Conservation (phyloP, 106 monocot species). For the Allium fistulosum region DNA sequence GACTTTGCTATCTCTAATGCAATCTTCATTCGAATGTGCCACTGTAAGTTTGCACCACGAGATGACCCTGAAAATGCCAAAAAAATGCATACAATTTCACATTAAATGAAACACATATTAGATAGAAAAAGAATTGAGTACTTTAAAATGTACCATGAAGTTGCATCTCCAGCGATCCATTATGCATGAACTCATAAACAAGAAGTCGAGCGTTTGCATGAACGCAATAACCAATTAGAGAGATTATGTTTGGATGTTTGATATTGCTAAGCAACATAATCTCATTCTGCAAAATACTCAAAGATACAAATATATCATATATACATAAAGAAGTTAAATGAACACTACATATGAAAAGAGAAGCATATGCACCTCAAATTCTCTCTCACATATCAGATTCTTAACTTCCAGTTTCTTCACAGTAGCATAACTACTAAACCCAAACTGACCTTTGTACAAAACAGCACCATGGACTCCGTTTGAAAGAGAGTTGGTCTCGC, state of each 20-base stretch:
- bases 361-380: background rate
- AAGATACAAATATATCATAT: background rate
- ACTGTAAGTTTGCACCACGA: conserved; percentile 56
- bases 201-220: conserved; percentile 54
- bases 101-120: background rate
- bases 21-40: conserved; percentile 95
- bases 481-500: conserved; percentile 49
- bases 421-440: conserved; percentile 41
- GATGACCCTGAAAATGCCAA: conserved; percentile 36
- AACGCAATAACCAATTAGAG: conserved; percentile 74
- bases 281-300: conserved; percentile 57
- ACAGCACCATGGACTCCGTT: conserved; percentile 51
- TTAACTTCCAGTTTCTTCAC: conserved; percentile 21
- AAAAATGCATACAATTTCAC: background rate
- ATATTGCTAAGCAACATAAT: conserved; percentile 71
- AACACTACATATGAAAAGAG: background rate
- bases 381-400: background rate
- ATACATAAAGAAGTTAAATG: background rate
- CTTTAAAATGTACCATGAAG: conserved; percentile 55
- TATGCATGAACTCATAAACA: conserved; percentile 84
- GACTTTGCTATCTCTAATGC: conserved; percentile 96
- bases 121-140: background rate
- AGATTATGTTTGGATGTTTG: conserved; percentile 79
- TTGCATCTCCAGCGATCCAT: conserved; percentile 74
- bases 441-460: conserved; percentile 70